phyloP scores from a whole-genome alignment of 1,139 yeast species.

The Suhomyces terraborum region DNA sequence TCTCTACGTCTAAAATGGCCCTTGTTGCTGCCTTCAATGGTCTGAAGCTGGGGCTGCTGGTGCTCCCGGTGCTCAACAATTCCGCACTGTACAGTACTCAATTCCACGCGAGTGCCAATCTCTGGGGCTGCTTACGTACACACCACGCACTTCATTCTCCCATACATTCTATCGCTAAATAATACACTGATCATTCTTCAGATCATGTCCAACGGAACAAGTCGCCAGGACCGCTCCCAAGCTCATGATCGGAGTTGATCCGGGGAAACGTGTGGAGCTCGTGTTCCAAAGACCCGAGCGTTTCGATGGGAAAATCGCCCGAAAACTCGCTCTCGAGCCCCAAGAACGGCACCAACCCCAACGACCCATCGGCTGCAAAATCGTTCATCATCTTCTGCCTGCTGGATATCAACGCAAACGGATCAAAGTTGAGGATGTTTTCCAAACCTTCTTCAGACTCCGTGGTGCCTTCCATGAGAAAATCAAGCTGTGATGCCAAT shows the following conservation, averaged over 20 bases:
- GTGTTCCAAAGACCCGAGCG: not conserved
- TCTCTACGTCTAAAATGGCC: too few relatives aligned
- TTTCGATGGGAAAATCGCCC: not conserved
- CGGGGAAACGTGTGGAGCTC: not conserved
- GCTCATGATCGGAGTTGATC: not conserved
- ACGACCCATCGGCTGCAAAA: constrained; percentile 69
- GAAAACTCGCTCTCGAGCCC: constrained; percentile 27
- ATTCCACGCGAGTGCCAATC: too few relatives aligned
- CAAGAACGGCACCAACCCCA: constrained; percentile 61
- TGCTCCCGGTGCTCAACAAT: too few relatives aligned
- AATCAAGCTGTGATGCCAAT: constrained; percentile 7
- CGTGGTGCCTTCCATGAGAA: not conserved
- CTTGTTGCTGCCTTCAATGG: too few relatives aligned
- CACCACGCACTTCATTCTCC: not conserved
- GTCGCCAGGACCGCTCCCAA: constrained; percentile 1
- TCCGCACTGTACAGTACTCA: too few relatives aligned
- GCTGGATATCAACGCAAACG: constrained; percentile 39
- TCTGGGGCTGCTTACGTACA: too few relatives aligned
- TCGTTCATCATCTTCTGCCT: constrained; percentile 48
- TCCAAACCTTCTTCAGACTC: constrained; percentile 22
- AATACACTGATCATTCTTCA: not conserved
- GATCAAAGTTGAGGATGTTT: constrained; percentile 41
- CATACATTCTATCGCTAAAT: not conserved
- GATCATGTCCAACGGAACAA: constrained; percentile 2
- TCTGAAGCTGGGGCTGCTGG: too few relatives aligned